Evolutionary conservation across 768 basidiomycete species (phyloP).

Genomic region (Pholiota conissans): DNA sequence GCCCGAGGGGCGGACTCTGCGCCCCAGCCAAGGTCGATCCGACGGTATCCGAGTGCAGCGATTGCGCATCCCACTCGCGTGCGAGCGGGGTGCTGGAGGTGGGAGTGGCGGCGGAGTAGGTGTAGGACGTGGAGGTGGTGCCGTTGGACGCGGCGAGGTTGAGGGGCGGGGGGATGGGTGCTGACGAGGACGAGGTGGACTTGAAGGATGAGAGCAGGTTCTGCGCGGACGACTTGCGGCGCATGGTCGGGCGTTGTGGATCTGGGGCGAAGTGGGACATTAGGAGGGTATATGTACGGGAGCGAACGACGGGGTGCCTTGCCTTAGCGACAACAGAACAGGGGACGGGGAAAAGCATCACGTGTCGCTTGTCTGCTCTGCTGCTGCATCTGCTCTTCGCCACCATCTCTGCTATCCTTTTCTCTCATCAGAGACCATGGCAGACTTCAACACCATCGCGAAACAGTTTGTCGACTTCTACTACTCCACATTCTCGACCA

Average conservation of each 20-base stretch:
- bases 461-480: conserved; percentile 82
- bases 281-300: neutral
- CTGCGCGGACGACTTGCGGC: conserved; percentile 84
- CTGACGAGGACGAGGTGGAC: conserved; percentile 27
- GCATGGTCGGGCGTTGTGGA: conserved; percentile 58
- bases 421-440: conserved; percentile 44
- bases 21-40: conserved; percentile 33
- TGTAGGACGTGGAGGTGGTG: conserved; percentile 37
- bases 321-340: neutral
- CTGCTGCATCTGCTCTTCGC: neutral
- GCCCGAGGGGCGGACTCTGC: conserved; percentile 46
- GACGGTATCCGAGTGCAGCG: conserved; percentile 50
- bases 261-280: conserved; percentile 42
- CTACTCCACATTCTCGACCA: conserved; percentile 73
- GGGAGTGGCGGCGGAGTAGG: conserved; percentile 41
- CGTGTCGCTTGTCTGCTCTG: neutral
- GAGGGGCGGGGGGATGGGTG: conserved; percentile 31
- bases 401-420: conserved; percentile 11
- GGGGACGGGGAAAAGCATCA: neutral
- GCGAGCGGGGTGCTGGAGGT: conserved; percentile 39
- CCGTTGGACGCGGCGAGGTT: conserved; percentile 32
- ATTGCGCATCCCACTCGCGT: conserved; percentile 76
- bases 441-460: conserved; percentile 74
- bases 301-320: neutral
- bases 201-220: conserved; percentile 82